phyloP scores from a whole-genome alignment of 495 filamentous ascomycete species.

The Tuber borchii region DNA sequence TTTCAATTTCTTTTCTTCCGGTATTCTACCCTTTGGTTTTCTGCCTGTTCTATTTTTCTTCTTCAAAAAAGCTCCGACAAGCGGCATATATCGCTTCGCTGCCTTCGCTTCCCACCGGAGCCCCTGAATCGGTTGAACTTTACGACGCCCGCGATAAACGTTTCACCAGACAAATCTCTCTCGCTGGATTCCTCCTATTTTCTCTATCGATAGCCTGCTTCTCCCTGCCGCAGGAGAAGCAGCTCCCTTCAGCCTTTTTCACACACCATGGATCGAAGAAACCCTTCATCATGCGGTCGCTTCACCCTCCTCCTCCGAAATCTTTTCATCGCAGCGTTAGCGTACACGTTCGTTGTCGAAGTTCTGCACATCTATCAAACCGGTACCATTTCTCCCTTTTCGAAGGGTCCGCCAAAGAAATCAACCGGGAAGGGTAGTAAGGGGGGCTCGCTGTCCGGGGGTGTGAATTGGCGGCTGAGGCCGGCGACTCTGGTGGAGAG shows the following conservation, averaged over 20 bases:
- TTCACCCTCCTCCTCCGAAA: constrained; percentile 44
- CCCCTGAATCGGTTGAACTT: background rate
- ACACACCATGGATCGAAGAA: constrained; percentile 28
- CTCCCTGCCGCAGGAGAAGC: constrained; percentile 24
- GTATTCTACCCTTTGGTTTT: background rate
- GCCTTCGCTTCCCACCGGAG: background rate
- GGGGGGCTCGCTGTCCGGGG: constrained; percentile 42
- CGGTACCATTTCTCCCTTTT: constrained; percentile 39
- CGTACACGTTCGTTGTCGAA: constrained; percentile 42
- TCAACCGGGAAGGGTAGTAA: constrained; percentile 18
- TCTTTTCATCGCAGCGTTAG: constrained; percentile 41
- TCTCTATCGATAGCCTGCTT: constrained; percentile 12
- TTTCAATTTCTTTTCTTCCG: background rate
- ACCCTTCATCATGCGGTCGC: constrained; percentile 40
- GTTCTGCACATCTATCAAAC: constrained; percentile 42
- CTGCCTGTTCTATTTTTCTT: background rate
- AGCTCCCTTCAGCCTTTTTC: background rate
- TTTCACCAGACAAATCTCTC: background rate
- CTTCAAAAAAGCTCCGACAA: background rate
- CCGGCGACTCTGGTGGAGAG: constrained; percentile 47
- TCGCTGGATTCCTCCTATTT: background rate
- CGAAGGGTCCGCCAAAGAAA: constrained; percentile 25
- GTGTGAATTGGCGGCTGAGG: constrained; percentile 49
- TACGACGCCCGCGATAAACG: background rate
- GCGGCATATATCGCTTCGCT: background rate